These are phyloP conservation scores for Fusarium ramigenum DNA, from an alignment of 2,329 filamentous ascomycete genomes.

Conservation along the genomic window DNA sequence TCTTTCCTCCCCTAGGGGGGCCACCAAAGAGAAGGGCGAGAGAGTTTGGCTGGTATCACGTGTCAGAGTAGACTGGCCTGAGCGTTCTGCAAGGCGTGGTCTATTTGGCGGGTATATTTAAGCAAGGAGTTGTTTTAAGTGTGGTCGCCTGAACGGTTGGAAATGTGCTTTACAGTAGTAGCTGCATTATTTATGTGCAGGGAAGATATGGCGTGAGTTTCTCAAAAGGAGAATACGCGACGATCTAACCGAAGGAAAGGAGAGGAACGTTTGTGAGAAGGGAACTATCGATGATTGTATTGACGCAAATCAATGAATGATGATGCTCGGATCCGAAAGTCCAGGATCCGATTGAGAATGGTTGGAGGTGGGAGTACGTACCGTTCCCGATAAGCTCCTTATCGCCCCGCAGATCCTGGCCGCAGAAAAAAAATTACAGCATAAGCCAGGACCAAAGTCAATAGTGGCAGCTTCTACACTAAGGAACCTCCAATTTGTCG, in stretches of 20 bases:
- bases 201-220: conserved; percentile 15
- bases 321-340: conserved; percentile 11
- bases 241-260: conserved; percentile 3
- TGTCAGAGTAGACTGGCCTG: conserved; percentile 23
- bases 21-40: background rate
- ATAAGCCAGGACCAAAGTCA: conserved; percentile 14
- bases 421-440: conserved; percentile 38
- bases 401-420: conserved; percentile 40
- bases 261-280: background rate
- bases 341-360: background rate
- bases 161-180: conserved; percentile 13
- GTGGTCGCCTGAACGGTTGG: conserved; percentile 19
- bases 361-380: conserved; percentile 30
- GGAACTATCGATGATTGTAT: background rate
- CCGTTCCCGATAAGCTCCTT: conserved; percentile 36
- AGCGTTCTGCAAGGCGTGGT: conserved; percentile 38
- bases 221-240: conserved; percentile 1
- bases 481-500: conserved; percentile 21
- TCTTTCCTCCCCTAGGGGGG: background rate
- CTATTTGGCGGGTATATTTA: conserved; percentile 17
- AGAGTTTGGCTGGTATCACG: background rate
- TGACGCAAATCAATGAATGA: background rate
- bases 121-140: conserved; percentile 33
- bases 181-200: conserved; percentile 29
- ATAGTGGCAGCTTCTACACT: conserved; percentile 30